These are phyloP conservation scores for Calonectria honghensis DNA, from an alignment of 2,329 filamentous ascomycete species.

Conservation along the genomic window DNA sequence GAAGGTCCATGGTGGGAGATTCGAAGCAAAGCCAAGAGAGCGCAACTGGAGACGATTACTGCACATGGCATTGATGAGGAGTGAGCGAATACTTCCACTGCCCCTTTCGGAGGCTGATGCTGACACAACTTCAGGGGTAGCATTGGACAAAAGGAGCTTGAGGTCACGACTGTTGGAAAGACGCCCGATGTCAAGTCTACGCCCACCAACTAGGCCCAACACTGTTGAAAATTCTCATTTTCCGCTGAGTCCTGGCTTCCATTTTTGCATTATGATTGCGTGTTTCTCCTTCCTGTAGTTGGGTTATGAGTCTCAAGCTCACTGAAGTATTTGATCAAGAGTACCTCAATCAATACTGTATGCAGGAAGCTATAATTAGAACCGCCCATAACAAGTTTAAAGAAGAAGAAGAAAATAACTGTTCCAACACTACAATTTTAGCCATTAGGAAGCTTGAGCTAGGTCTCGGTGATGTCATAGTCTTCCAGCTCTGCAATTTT, in stretches of 20 bases:
- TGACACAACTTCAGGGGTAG: conserved; percentile 18
- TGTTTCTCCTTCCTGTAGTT: too few relatives aligned
- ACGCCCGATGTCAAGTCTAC: neutral
- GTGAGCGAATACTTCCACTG: conserved; percentile 12
- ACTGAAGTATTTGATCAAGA: too few relatives aligned
- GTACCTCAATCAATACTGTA: too few relatives aligned
- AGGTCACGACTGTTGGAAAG: neutral
- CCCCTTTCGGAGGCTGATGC: neutral
- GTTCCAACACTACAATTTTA: too few relatives aligned
- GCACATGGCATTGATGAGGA: conserved; percentile 36
- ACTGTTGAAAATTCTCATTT: neutral
- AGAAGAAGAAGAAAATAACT: too few relatives aligned
- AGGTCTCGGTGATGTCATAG: too few relatives aligned
- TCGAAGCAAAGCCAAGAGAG: conserved; percentile 40
- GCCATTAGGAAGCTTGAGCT: too few relatives aligned
- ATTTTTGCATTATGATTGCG: too few relatives aligned
- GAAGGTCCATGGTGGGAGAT: conserved; percentile 51
- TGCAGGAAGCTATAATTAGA: too few relatives aligned
- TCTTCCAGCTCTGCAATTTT: neutral
- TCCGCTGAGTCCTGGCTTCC: too few relatives aligned
- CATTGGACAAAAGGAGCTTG: conserved; percentile 24
- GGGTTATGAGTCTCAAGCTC: too few relatives aligned
- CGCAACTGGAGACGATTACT: conserved; percentile 20
- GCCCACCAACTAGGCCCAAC: neutral
- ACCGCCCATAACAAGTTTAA: too few relatives aligned